Conservation (phyloP, 2,329 filamentous ascomycete species). For the Ambrosiella cleistominuta region DNA sequence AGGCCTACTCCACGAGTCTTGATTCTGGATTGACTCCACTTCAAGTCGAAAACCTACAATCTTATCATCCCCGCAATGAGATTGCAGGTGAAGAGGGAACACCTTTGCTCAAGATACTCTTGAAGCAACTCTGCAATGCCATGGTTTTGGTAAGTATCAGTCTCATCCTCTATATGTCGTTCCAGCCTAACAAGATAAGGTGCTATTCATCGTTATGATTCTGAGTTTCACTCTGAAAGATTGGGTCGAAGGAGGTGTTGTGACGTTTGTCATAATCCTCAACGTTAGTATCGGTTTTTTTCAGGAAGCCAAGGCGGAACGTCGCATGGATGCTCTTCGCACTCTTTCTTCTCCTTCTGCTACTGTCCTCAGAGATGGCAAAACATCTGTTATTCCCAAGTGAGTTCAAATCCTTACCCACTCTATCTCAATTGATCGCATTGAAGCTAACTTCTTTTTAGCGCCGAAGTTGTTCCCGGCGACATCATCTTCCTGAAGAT, state of each 20-base stretch:
- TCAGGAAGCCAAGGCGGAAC: slow-evolving; percentile 46
- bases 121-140: slow-evolving; percentile 58
- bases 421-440: neutral
- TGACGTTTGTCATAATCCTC: slow-evolving; percentile 48
- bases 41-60: slow-evolving; percentile 40
- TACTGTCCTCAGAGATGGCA: slow-evolving; percentile 42
- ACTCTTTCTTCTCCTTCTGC: slow-evolving; percentile 46
- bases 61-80: slow-evolving; percentile 49
- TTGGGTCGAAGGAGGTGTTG: slow-evolving; percentile 50
- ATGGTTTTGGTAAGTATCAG: slow-evolving; percentile 47
- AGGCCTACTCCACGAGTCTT: slow-evolving; percentile 42
- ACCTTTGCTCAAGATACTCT: slow-evolving; percentile 52
- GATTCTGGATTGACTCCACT: slow-evolving; percentile 47
- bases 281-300: slow-evolving; percentile 53
- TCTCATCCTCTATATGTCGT: slow-evolving; percentile 20
- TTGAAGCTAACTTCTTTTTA: slow-evolving; percentile 18
- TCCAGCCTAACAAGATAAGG: slow-evolving; percentile 26
- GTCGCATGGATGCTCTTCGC: slow-evolving; percentile 47
- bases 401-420: slow-evolving; percentile 21
- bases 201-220: slow-evolving; percentile 61
- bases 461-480: slow-evolving; percentile 50
- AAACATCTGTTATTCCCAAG: slow-evolving; percentile 39
- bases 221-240: slow-evolving; percentile 49
- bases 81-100: slow-evolving; percentile 51
- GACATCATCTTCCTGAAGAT: slow-evolving; percentile 51